Conservation (phyloP, 768 basidiomycete genomes). For the Pleurotus eryngii region DNA sequence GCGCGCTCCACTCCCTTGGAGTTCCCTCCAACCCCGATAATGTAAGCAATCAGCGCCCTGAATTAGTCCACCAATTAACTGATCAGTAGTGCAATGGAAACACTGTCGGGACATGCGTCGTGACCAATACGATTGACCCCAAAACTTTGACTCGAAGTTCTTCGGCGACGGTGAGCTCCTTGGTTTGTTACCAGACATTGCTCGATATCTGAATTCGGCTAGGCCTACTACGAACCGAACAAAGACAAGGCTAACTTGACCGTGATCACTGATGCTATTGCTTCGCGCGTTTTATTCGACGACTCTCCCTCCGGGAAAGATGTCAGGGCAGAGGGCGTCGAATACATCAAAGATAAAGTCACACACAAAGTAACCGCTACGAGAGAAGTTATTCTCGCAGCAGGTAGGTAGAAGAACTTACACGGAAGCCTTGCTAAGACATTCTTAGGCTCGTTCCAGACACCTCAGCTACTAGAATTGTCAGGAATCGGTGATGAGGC, state of each 20-base stretch:
- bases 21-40: neutral
- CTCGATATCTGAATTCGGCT: neutral
- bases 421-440: neutral
- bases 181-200: neutral
- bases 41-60: neutral
- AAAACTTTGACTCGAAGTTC: neutral
- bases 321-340: slow-evolving; percentile 16
- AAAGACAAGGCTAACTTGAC: slow-evolving; percentile 32
- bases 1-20: slow-evolving; percentile 2
- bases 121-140: neutral
- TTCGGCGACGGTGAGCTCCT: neutral
- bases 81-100: neutral
- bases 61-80: neutral
- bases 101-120: neutral
- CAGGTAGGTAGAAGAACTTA: slow-evolving; percentile 22
- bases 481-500: slow-evolving; percentile 22
- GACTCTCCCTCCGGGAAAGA: neutral
- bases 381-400: slow-evolving; percentile 46
- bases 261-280: slow-evolving; percentile 20
- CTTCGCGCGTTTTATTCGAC: slow-evolving; percentile 18
- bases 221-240: slow-evolving; percentile 53
- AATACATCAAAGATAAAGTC: slow-evolving; percentile 16
- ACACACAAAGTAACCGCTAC: slow-evolving; percentile 14
- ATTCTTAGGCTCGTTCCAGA: slow-evolving; percentile 21
- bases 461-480: slow-evolving; percentile 26